These are phyloP conservation scores for Ophiostoma quercus DNA, from an alignment of 2,329 filamentous ascomycete species.

Conservation along the genomic window DNA sequence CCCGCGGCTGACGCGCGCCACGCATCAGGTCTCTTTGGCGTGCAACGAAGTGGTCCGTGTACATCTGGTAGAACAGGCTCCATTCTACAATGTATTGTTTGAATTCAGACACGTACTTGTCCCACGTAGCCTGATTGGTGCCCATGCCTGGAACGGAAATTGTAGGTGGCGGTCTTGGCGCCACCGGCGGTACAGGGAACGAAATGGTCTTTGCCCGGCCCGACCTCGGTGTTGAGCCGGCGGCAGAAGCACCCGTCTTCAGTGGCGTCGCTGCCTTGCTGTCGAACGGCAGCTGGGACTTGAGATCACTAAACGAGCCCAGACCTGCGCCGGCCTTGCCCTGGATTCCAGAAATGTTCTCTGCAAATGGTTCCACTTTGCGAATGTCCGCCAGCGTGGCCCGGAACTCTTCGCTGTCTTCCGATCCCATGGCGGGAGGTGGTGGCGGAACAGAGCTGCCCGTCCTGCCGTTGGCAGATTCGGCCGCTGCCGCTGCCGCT, in stretches of 20 bases:
- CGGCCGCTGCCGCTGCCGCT: constrained; percentile 2
- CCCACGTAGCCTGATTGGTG: constrained; percentile 44
- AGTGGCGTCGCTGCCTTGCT: constrained; percentile 39
- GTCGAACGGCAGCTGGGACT: constrained; percentile 53
- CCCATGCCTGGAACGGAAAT: constrained; percentile 40
- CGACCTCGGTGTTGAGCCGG: background rate
- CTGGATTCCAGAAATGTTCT: constrained; percentile 33
- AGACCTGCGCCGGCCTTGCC: constrained; percentile 38
- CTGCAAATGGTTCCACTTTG: constrained; percentile 52
- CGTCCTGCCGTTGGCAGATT: background rate
- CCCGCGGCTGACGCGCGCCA: constrained; percentile 33
- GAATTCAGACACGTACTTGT: constrained; percentile 50
- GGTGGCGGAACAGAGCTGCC: background rate
- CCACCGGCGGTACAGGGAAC: constrained; percentile 46
- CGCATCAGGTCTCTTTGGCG: constrained; percentile 43
- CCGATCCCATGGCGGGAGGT: constrained; percentile 44
- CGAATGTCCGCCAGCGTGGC: constrained; percentile 51
- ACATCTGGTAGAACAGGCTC: constrained; percentile 46
- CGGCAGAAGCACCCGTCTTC: background rate
- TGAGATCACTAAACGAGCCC: constrained; percentile 51
- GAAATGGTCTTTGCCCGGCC: constrained; percentile 32
- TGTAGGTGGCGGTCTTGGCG: constrained; percentile 45
- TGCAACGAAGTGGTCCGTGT: constrained; percentile 52
- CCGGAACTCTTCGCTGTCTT: constrained; percentile 53
- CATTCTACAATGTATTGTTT: constrained; percentile 50